These are phyloP conservation scores for Pestalotiopsis sp. DNA, from an alignment of 2,329 filamentous ascomycete genomes.

Conservation along the genomic window DNA sequence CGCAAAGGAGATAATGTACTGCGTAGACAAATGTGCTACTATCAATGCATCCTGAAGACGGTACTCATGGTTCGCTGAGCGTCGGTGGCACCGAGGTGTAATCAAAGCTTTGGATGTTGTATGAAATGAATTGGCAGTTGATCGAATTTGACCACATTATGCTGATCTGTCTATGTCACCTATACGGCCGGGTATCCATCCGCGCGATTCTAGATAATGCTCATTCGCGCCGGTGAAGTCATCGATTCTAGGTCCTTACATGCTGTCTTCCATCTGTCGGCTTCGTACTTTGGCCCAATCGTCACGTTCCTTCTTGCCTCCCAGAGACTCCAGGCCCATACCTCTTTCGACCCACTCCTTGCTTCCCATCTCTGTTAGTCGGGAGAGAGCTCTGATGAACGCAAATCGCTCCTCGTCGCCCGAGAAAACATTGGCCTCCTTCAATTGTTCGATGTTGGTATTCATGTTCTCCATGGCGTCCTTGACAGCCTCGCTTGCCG, in stretches of 20 bases:
- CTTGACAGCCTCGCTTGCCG: slow-evolving; percentile 34
- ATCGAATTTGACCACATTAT: background rate
- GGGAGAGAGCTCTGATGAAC: slow-evolving; percentile 83
- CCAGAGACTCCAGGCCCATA: slow-evolving; percentile 63
- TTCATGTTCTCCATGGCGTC: slow-evolving; percentile 87
- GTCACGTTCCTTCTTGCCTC: slow-evolving; percentile 65
- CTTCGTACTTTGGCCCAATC: slow-evolving; percentile 66
- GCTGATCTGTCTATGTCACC: background rate
- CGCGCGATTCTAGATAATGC: background rate
- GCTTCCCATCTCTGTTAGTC: slow-evolving; percentile 90
- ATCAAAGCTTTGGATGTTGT: background rate
- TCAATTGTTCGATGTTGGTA: slow-evolving; percentile 80
- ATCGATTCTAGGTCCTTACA: slow-evolving; percentile 41
- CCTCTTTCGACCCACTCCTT: slow-evolving; percentile 91
- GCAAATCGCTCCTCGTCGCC: slow-evolving; percentile 97
- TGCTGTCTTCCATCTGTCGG: slow-evolving; percentile 67
- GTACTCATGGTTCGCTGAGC: no score
- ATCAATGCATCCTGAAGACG: no score
- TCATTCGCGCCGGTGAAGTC: background rate
- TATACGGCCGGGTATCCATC: background rate
- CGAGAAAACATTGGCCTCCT: slow-evolving; percentile 82
- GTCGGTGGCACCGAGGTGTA: background rate
- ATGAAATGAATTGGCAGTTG: background rate
- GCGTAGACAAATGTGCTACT: no score
- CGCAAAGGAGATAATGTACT: no score